phyloP scores from a whole-genome alignment of 306 rosid genomes.

The Cucumis melo region DNA sequence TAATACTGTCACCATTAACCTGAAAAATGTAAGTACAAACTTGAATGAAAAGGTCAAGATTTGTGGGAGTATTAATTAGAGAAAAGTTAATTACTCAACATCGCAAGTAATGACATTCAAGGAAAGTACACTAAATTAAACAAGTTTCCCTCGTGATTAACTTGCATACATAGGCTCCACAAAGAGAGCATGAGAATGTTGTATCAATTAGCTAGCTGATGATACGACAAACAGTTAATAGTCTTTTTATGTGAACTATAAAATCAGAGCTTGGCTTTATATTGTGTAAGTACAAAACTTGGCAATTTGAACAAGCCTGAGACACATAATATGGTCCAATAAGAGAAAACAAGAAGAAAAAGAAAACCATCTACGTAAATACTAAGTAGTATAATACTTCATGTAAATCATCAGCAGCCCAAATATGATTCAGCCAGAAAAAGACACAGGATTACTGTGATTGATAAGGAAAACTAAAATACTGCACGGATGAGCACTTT shows the following conservation, averaged over 20 bases:
- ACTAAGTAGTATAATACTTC: neutral
- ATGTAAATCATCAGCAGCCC: neutral
- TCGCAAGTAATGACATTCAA: neutral
- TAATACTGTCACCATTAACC: conserved; percentile 69
- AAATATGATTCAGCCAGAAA: neutral
- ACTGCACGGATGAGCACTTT: neutral
- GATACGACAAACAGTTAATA: neutral
- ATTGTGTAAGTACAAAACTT: neutral
- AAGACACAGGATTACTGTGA: neutral
- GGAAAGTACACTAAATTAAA: neutral
- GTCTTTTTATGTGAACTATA: neutral
- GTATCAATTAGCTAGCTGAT: neutral
- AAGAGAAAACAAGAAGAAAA: neutral
- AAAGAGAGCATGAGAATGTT: neutral
- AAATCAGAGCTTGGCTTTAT: neutral
- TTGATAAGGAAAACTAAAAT: neutral
- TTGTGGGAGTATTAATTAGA: neutral
- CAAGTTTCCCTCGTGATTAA: neutral
- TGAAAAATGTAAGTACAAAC: conserved; percentile 13
- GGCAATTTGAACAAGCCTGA: neutral
- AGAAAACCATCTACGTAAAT: neutral
- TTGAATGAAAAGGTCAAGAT: neutral
- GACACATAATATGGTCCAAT: neutral
- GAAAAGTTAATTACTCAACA: neutral
- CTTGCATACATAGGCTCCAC: neutral